Conservation (phyloP, 1,284 basidiomycete species). For the Naganishia sp. region DNA sequence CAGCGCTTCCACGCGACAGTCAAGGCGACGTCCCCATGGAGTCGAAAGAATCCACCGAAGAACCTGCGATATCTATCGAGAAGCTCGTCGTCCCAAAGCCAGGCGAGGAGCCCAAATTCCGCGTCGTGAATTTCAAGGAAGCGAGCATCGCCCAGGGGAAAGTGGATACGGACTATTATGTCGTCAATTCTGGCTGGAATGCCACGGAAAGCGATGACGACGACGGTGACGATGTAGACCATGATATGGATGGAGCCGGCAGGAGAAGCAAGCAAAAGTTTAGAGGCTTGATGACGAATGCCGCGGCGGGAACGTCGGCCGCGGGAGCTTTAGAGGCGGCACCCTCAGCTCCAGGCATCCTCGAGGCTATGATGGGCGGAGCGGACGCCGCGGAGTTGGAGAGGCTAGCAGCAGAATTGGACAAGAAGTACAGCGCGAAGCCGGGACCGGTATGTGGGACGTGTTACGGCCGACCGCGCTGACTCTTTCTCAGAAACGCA, state of each 20-base stretch:
- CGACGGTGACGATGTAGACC: slow-evolving; percentile 17
- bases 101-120: slow-evolving; percentile 13
- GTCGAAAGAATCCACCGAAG: background rate
- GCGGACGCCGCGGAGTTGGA: slow-evolving; percentile 25
- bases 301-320: background rate
- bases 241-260: slow-evolving; percentile 1
- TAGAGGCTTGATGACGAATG: background rate
- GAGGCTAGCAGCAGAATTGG: slow-evolving; percentile 27
- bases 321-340: background rate
- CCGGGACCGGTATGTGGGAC: slow-evolving; percentile 21
- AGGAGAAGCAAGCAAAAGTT: slow-evolving; percentile 11
- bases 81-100: slow-evolving; percentile 9
- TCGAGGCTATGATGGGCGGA: slow-evolving; percentile 19
- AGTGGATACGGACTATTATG: slow-evolving; percentile 31
- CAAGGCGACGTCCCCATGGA: background rate
- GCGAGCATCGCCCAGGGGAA: slow-evolving; percentile 26
- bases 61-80: background rate
- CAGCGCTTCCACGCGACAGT: background rate
- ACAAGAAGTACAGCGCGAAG: slow-evolving; percentile 27
- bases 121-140: slow-evolving; percentile 32
- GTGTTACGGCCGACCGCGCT: background rate
- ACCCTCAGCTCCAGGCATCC: background rate
- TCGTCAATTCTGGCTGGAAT: slow-evolving; percentile 19
- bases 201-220: slow-evolving; percentile 8
- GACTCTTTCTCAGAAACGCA: slow-evolving; percentile 59